phyloP scores from a whole-genome alignment of 192 early-diverging fungal species.

The Entophlyctis luteolus region DNA sequence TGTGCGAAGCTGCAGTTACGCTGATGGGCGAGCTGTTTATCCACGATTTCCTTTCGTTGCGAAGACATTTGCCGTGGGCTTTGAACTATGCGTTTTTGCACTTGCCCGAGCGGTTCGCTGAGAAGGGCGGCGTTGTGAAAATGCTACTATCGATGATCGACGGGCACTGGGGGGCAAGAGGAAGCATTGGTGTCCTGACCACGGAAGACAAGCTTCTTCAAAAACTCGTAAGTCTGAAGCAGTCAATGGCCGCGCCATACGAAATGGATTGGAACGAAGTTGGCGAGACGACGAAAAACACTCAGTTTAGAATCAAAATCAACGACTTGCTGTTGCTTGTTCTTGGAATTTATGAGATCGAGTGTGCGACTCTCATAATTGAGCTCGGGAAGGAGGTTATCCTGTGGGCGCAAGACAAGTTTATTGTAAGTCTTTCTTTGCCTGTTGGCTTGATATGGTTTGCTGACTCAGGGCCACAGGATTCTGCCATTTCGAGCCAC shows the following conservation, averaged over 20 bases:
- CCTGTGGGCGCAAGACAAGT: constrained; percentile 39
- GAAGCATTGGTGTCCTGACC: not conserved
- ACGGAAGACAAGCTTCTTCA: constrained; percentile 1
- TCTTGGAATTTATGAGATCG: constrained; percentile 34
- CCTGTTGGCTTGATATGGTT: not conserved
- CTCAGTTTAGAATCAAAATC: constrained; percentile 27
- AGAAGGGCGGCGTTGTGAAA: constrained; percentile 21
- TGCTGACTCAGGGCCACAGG: constrained; percentile 15
- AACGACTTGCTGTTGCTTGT: constrained; percentile 31
- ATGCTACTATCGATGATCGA: constrained; percentile 36
- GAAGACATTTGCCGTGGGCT: constrained; percentile 36
- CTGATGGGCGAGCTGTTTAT: constrained; percentile 37
- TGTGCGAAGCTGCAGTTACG: constrained; percentile 27
- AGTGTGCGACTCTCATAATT: constrained; percentile 19
- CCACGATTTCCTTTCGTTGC: constrained; percentile 35
- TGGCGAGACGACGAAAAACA: not conserved
- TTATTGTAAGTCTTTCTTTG: constrained; percentile 25
- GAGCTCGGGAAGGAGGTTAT: constrained; percentile 36
- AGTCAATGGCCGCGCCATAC: constrained; percentile 5
- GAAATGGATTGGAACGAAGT: constrained; percentile 13
- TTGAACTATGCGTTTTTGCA: constrained; percentile 44
- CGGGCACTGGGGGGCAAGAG: constrained; percentile 29
- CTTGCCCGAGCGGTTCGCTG: constrained; percentile 28
- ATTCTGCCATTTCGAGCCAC: constrained; percentile 17
- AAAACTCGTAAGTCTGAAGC: constrained; percentile 14